These are phyloP conservation scores for Coffea humblotiana DNA, from an alignment of 305 asterid genomes.

Conservation along the genomic window DNA sequence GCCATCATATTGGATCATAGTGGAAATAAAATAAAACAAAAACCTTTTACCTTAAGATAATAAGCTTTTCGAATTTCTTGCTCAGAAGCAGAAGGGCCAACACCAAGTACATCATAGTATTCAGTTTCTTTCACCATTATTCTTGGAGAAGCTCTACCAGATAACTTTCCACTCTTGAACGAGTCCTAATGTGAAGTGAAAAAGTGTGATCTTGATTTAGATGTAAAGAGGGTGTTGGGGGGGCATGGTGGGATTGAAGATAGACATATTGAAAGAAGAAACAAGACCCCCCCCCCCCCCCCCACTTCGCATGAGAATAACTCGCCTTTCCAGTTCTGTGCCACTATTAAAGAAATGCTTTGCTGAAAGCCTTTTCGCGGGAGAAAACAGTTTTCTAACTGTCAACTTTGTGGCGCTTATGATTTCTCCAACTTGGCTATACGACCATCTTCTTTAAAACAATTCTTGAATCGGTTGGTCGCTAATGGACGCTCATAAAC, in stretches of 20 bases:
- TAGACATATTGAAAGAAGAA: slow-evolving; percentile 27
- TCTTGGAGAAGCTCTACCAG: not conserved
- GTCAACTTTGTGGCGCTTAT: slow-evolving; percentile 67
- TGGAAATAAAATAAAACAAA: too few relatives aligned
- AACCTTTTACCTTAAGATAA: slow-evolving; percentile 62
- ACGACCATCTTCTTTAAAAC: slow-evolving; percentile 8
- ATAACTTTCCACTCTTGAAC: not conserved
- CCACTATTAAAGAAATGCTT: slow-evolving; percentile 39
- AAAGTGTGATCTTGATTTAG: slow-evolving; percentile 37
- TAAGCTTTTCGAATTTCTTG: slow-evolving; percentile 81
- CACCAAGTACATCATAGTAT: slow-evolving; percentile 71
- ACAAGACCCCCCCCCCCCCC: not conserved
- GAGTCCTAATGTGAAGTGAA: not conserved
- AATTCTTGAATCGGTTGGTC: too few relatives aligned
- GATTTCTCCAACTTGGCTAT: slow-evolving; percentile 31
- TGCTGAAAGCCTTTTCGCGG: slow-evolving; percentile 58
- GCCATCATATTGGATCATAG: too few relatives aligned
- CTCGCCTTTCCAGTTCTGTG: slow-evolving; percentile 56
- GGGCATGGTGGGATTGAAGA: slow-evolving; percentile 23
- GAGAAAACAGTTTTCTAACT: slow-evolving; percentile 71
- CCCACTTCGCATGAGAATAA: slow-evolving; percentile 30
- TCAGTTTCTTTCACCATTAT: slow-evolving; percentile 84
- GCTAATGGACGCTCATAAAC: too few relatives aligned
- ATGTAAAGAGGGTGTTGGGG: slow-evolving; percentile 16
- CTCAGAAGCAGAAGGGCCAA: slow-evolving; percentile 61